phyloP scores from a whole-genome alignment of 371 early-diverging fungal genomes.

The Conidiobolus incongruus region DNA sequence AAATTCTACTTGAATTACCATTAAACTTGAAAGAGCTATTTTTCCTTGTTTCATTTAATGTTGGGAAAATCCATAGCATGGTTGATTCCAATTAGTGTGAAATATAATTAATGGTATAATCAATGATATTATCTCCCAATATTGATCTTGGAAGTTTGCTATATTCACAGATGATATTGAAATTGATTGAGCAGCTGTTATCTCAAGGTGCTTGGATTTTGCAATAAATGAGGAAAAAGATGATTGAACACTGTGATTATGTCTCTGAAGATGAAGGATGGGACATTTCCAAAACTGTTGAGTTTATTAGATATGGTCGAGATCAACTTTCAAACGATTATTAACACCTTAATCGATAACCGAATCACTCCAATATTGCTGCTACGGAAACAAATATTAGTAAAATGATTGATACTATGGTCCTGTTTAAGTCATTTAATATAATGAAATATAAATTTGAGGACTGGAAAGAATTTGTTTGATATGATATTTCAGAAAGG shows the following conservation, averaged over 20 bases:
- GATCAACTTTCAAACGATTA: not conserved
- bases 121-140: no score
- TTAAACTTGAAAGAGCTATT: not conserved
- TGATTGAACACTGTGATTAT: not conserved
- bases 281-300: not conserved
- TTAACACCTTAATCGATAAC: not conserved
- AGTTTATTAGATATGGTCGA: not conserved
- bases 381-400: no score
- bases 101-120: no score
- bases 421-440: no score
- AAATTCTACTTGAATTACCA: not conserved
- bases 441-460: no score
- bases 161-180: not conserved
- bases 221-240: not conserved
- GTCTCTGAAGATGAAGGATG: not conserved
- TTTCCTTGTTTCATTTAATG: not conserved
- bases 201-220: not conserved
- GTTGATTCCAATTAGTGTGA: not conserved
- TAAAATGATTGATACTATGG: no score
- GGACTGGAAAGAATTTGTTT: no score
- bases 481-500: not conserved
- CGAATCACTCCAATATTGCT: not conserved
- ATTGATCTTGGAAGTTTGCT: not conserved
- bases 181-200: not conserved
- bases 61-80: not conserved